These are phyloP conservation scores for Rhizomucor pusillus DNA, from an alignment of 371 early-diverging fungal species.

Conservation along the genomic window DNA sequence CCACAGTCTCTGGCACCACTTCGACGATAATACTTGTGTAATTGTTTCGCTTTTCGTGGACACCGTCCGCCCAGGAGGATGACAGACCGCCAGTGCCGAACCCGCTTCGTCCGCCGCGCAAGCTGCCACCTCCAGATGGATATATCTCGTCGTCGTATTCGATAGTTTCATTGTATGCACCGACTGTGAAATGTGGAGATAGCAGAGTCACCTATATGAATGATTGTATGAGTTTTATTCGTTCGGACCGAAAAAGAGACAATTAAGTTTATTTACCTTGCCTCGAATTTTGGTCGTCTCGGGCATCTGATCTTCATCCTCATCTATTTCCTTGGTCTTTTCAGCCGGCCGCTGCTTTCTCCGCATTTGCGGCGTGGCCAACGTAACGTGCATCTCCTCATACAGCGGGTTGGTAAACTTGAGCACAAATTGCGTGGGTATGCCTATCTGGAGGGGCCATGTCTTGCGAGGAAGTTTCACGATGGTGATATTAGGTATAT, in stretches of 20 bases:
- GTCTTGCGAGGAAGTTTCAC: slow-evolving; percentile 53
- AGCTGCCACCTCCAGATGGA: slow-evolving; percentile 20
- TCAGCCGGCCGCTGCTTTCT: slow-evolving; percentile 6
- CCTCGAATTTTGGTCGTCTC: slow-evolving; percentile 17
- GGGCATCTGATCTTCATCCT: neutral
- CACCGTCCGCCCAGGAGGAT: slow-evolving; percentile 43
- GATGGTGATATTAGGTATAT: slow-evolving; percentile 77
- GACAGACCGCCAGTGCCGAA: slow-evolving; percentile 24
- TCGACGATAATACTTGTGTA: slow-evolving; percentile 60
- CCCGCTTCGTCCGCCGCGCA: slow-evolving; percentile 11
- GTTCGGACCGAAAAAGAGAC: no score
- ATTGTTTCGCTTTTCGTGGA: slow-evolving; percentile 58
- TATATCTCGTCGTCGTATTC: slow-evolving; percentile 76
- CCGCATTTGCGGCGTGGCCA: slow-evolving; percentile 53
- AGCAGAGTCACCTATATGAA: slow-evolving; percentile 32
- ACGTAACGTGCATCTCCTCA: slow-evolving; percentile 62
- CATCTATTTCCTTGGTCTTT: neutral
- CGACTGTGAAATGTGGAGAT: slow-evolving; percentile 71
- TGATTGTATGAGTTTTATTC: no score
- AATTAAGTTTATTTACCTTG: slow-evolving; percentile 28
- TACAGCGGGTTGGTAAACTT: slow-evolving; percentile 85
- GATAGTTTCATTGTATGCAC: slow-evolving; percentile 79
- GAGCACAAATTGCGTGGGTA: slow-evolving; percentile 64
- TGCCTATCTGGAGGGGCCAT: slow-evolving; percentile 52
- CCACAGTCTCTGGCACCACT: slow-evolving; percentile 49